Conservation (phyloP, 2,329 filamentous ascomycete genomes). For the Metarhizium sp. region DNA sequence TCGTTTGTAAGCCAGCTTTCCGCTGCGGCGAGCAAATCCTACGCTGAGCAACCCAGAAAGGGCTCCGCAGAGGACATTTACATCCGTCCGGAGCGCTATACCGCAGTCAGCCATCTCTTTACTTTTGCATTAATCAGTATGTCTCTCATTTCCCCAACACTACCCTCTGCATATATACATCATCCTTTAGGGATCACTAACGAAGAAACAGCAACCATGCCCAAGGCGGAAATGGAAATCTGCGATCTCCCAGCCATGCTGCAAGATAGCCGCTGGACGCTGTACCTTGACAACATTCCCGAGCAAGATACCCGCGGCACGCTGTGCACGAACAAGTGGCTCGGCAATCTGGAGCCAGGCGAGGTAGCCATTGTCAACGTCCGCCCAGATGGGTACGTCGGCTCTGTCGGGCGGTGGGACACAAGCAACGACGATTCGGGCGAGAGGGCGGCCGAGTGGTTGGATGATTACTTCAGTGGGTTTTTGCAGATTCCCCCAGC, state of each 20-base stretch:
- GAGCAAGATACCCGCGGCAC: conserved; percentile 42
- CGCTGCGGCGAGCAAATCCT: conserved; percentile 50
- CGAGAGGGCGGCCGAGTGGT: conserved; percentile 42
- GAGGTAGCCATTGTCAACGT: conserved; percentile 59
- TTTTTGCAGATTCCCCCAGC: conserved; percentile 41
- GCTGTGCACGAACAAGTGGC: conserved; percentile 59
- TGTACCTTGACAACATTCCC: conserved; percentile 60
- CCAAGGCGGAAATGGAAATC: conserved; percentile 55
- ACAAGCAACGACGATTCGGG: conserved; percentile 40
- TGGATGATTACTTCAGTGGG: conserved; percentile 44
- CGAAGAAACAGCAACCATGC: conserved; percentile 39
- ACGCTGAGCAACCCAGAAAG: conserved; percentile 47
- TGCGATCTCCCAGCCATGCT: conserved; percentile 52
- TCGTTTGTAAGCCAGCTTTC: conserved; percentile 53
- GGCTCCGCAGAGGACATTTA: conserved; percentile 55
- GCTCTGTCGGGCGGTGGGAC: conserved; percentile 49
- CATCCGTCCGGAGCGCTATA: conserved; percentile 59
- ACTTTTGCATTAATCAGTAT: conserved; percentile 60
- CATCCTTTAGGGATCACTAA: not conserved
- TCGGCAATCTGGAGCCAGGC: conserved; percentile 45
- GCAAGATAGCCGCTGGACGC: conserved; percentile 58
- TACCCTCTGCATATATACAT: no score
- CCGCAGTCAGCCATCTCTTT: conserved; percentile 55
- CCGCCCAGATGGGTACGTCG: conserved; percentile 66
- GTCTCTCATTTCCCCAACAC: conserved; percentile 14